These are phyloP conservation scores for Ilyonectria mors-panacis DNA, from an alignment of 2,329 filamentous ascomycete species.

Conservation along the genomic window DNA sequence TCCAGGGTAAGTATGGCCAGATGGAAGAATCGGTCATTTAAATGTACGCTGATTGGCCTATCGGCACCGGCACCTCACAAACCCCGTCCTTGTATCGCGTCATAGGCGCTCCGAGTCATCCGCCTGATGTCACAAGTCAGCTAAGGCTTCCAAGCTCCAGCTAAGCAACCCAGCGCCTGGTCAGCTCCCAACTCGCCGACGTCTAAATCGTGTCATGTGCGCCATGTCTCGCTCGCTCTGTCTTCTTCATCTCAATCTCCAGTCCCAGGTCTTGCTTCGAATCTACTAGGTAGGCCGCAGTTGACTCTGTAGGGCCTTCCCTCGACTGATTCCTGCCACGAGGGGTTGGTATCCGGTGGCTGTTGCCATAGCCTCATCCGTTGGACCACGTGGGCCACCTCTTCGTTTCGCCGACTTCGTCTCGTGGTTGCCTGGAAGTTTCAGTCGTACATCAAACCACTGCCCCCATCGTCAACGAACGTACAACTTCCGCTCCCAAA, in stretches of 20 bases:
- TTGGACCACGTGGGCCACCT: constrained; percentile 22
- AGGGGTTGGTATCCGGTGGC: constrained; percentile 3
- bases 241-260: constrained; percentile 25
- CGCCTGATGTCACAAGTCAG: constrained; percentile 45
- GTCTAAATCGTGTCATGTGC: constrained; percentile 42
- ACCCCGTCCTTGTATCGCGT: constrained; percentile 38
- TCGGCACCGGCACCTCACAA: constrained; percentile 29
- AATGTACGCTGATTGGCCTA: constrained; percentile 35
- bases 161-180: constrained; percentile 13
- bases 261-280: constrained; percentile 7
- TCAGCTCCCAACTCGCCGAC: constrained; percentile 12
- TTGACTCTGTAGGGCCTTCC: background rate
- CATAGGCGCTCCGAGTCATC: constrained; percentile 44
- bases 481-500: background rate
- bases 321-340: constrained; percentile 10
- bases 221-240: constrained; percentile 38
- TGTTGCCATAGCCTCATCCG: constrained; percentile 9
- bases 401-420: background rate
- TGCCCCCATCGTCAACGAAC: constrained; percentile 4
- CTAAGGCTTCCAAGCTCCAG: constrained; percentile 23
- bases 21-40: constrained; percentile 35
- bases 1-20: constrained; percentile 10
- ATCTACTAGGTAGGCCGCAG: constrained; percentile 17
- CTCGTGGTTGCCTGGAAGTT: constrained; percentile 1
- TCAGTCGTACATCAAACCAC: constrained; percentile 19